Evolutionary conservation across 2,329 filamentous ascomycete species (phyloP), one percentile per base, ranked within the genome.

Genomic region (Alternaria triticina): DNA sequence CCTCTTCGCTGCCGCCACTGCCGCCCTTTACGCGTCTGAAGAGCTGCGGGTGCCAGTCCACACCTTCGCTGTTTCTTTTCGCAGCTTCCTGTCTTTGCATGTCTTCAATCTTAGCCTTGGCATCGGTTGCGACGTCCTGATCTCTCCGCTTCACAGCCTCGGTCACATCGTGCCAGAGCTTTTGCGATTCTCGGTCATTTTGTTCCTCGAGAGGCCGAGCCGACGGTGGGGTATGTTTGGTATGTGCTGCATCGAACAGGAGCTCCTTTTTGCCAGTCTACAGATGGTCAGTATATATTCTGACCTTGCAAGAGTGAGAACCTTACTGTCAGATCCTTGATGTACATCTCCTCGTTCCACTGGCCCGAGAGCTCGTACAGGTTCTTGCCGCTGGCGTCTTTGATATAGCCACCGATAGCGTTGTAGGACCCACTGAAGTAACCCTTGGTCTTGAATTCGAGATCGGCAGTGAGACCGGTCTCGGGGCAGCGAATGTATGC

Each of bases 401-500:
- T 97, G 82, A 99, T 97, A 44, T 86, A 89, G 9, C 96, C 96
- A 9, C 93, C 94, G 73, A 99, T 97, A 40, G 94, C 93, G 76
- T 99, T 97, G 82, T 99, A 99, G 1, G 92, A 96, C 8, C 96
- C 96, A 56, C 93, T 91, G 68, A 99, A 95, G 87, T 96, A 99
- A 6, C 96, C 96, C 82, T 98, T 98, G 56, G 93, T 96, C 83
- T 98, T 98, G 87, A 99, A 99, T 70, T 99, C 96, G 65, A 99
- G 89, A 77, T 99, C 95, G 64, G 94, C 95, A 25, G 89, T 87
- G 17, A 99, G 85, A 61, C 94, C 90, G 17, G 93, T 87, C 79
- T 98, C 95, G 0, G 95, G 93, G 79, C 96, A 98, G 69, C 90
- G 88, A 20, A 99, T 92, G 73, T 94, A 93, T 78, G 94, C 97